Percentiles rank a stretch among this genome's conserved stretches.
These are phyloP conservation scores for Apiospora pterosperma DNA, from an alignment of 2,329 filamentous ascomycete species.

Conservation along the genomic window DNA sequence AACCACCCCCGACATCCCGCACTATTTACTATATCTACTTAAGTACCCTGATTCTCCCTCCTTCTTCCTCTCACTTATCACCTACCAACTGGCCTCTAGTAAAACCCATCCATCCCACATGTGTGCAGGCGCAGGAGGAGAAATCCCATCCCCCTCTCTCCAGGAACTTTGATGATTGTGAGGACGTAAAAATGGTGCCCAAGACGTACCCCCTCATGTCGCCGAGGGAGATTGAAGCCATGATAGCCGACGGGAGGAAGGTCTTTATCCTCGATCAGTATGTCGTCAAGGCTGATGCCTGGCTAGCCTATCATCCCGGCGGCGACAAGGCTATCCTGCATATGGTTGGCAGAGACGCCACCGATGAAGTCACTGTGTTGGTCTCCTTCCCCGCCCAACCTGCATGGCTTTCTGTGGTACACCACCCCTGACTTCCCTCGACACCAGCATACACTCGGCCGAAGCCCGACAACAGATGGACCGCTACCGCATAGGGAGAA, in stretches of 20 bases:
- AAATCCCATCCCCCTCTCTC: not conserved
- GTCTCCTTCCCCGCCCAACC: slow-evolving; percentile 28
- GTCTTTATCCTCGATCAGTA: slow-evolving; percentile 78
- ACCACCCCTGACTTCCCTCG: slow-evolving; percentile 9
- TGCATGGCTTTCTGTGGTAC: not conserved
- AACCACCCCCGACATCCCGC: not conserved
- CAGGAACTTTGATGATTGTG: not conserved
- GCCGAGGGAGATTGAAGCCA: slow-evolving; percentile 67
- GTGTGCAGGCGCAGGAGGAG: not conserved
- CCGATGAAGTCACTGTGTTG: slow-evolving; percentile 74
- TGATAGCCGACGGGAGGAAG: slow-evolving; percentile 78
- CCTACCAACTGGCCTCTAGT: not conserved
- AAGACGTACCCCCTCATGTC: slow-evolving; percentile 47
- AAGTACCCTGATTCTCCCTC: not conserved
- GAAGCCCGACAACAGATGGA: slow-evolving; percentile 75
- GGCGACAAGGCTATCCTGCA: slow-evolving; percentile 58
- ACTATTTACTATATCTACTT: not conserved
- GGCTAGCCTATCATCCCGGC: slow-evolving; percentile 58
- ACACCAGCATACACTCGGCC: slow-evolving; percentile 72
- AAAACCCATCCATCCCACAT: not conserved
- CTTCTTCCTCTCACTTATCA: not conserved
- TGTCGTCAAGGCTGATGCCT: slow-evolving; percentile 72
- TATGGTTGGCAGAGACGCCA: slow-evolving; percentile 58
- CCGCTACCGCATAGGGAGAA: slow-evolving; percentile 76
- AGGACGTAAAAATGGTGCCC: not conserved